phyloP scores from a whole-genome alignment of 495 filamentous ascomycete species.

The Haplographium delicatum region DNA sequence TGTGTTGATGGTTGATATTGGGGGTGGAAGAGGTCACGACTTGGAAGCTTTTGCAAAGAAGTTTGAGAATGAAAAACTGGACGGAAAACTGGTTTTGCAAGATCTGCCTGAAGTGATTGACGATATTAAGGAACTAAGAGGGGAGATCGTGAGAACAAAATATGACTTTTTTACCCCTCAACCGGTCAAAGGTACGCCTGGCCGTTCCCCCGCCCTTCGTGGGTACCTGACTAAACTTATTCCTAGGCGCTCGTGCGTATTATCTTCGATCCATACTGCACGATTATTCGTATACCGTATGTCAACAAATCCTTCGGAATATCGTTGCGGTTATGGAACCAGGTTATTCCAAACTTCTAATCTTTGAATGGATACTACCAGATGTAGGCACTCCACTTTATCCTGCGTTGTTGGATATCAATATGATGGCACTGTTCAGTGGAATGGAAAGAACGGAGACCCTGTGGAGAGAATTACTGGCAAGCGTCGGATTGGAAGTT shows the following conservation, averaged over 20 bases:
- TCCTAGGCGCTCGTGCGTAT: constrained; percentile 42
- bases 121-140: constrained; percentile 12
- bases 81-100: constrained; percentile 16
- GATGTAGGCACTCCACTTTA: not conserved
- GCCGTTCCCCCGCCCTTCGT: constrained; percentile 11
- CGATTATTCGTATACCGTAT: constrained; percentile 37
- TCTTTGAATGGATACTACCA: constrained; percentile 18
- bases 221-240: constrained; percentile 27
- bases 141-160: constrained; percentile 29
- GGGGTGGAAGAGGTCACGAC: constrained; percentile 33
- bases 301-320: constrained; percentile 33
- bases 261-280: constrained; percentile 47
- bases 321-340: constrained; percentile 12
- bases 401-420: constrained; percentile 4
- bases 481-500: constrained; percentile 13
- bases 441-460: constrained; percentile 13
- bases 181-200: constrained; percentile 37
- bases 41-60: constrained; percentile 20
- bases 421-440: constrained; percentile 3
- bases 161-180: constrained; percentile 44
- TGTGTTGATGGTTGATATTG: constrained; percentile 47
- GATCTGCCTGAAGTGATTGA: constrained; percentile 18
- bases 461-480: constrained; percentile 16
- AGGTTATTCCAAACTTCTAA: constrained; percentile 17
- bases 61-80: not conserved